These are phyloP conservation scores for Spongiforma sp. DNA, from an alignment of 1,284 basidiomycete genomes.

Conservation along the genomic window DNA sequence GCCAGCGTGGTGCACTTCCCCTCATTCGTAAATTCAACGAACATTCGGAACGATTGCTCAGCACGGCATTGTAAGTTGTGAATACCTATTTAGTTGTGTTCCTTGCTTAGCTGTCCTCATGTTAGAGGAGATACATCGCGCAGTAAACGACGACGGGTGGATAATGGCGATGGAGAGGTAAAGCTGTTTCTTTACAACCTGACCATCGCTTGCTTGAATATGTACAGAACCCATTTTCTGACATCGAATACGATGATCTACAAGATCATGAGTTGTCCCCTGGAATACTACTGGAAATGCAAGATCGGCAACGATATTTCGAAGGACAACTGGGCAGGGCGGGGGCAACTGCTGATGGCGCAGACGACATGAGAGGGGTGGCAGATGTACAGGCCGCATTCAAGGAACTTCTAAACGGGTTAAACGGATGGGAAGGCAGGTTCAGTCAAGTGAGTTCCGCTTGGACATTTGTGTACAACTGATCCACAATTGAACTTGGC, in stretches of 20 bases:
- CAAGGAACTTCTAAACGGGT: slow-evolving; percentile 48
- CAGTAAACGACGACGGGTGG: slow-evolving; percentile 62
- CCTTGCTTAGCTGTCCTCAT: background rate
- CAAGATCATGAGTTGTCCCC: slow-evolving; percentile 65
- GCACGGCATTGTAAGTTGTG: slow-evolving; percentile 67
- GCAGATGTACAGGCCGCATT: slow-evolving; percentile 52
- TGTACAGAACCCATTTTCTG: slow-evolving; percentile 56
- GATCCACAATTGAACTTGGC: background rate
- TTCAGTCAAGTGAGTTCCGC: slow-evolving; percentile 55
- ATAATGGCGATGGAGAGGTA: slow-evolving; percentile 42
- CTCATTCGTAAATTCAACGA: slow-evolving; percentile 98
- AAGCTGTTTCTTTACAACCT: slow-evolving; percentile 21
- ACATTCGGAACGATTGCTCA: slow-evolving; percentile 90
- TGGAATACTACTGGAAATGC: slow-evolving; percentile 85
- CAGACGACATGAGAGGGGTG: slow-evolving; percentile 33
- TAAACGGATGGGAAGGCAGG: slow-evolving; percentile 62
- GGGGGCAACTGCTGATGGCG: slow-evolving; percentile 31
- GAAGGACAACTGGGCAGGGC: slow-evolving; percentile 58
- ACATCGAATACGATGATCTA: slow-evolving; percentile 90
- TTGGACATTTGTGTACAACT: background rate
- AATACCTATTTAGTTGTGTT: background rate
- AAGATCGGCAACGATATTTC: slow-evolving; percentile 78
- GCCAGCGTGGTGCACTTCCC: slow-evolving; percentile 86
- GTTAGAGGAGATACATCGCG: slow-evolving; percentile 62
- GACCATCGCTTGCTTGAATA: background rate